phyloP scores from a whole-genome alignment of 228 moss, liverwort and hornwort genomes.

The Sphagnum magellanicum region DNA sequence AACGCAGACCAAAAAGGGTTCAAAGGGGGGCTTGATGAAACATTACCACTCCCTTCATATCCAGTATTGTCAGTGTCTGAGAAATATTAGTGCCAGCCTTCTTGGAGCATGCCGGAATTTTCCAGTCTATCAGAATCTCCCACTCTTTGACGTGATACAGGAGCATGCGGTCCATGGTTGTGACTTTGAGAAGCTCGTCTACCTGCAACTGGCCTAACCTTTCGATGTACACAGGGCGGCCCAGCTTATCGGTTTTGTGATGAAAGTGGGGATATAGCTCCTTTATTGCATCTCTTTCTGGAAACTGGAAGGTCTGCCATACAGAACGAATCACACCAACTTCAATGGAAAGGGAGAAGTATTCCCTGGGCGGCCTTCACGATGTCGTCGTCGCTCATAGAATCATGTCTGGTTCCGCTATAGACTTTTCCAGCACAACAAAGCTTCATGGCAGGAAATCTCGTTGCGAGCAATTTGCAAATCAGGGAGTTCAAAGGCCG shows the following conservation, averaged over 20 bases:
- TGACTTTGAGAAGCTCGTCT: slow-evolving; percentile 33
- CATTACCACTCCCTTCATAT: slow-evolving; percentile 41
- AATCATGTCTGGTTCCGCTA: not conserved
- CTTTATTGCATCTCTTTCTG: slow-evolving; percentile 28
- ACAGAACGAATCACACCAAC: not conserved
- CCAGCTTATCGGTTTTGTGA: slow-evolving; percentile 35
- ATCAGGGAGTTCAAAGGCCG: too few relatives aligned
- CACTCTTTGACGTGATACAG: slow-evolving; percentile 40
- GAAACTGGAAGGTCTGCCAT: slow-evolving; percentile 31
- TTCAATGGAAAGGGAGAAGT: not conserved
- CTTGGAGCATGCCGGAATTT: slow-evolving; percentile 44
- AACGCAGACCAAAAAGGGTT: too few relatives aligned
- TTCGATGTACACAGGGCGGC: slow-evolving; percentile 41
- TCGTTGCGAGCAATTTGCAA: too few relatives aligned
- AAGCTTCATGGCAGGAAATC: too few relatives aligned
- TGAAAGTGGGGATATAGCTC: slow-evolving; percentile 39
- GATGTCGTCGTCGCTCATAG: not conserved
- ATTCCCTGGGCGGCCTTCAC: not conserved
- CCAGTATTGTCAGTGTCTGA: slow-evolving; percentile 43
- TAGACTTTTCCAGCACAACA: too few relatives aligned
- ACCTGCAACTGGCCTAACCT: slow-evolving; percentile 35
- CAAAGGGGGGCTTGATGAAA: not conserved
- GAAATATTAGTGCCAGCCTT: slow-evolving; percentile 20
- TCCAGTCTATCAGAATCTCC: slow-evolving; percentile 33
- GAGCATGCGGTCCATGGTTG: slow-evolving; percentile 38